Evolutionary conservation across 805 yeast species (phyloP).

Genomic region (Saccharomycopsis microspora): DNA sequence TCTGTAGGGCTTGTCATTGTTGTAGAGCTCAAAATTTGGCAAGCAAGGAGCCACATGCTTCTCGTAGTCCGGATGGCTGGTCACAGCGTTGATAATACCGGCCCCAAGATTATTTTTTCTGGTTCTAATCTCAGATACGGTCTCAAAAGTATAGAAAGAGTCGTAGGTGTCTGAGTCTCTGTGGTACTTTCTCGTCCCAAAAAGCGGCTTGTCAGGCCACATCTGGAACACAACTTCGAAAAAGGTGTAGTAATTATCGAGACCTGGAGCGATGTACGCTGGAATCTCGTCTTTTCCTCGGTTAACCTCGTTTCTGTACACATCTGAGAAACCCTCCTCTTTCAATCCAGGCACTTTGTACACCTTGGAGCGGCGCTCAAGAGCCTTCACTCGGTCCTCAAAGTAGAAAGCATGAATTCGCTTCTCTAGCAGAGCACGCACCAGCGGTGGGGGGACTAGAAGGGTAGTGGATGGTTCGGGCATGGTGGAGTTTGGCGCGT

Average conservation of each 20-base stretch:
- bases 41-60: constrained; percentile 17
- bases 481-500: background rate
- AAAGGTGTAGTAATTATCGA: constrained; percentile 24
- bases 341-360: constrained; percentile 24
- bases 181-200: constrained; percentile 26
- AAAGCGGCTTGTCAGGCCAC: constrained; percentile 22
- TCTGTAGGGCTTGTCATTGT: constrained; percentile 22
- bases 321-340: constrained; percentile 28
- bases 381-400: background rate
- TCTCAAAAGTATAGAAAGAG: constrained; percentile 30
- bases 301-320: constrained; percentile 25
- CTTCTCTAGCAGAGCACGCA: background rate
- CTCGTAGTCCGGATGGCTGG: constrained; percentile 12
- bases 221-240: constrained; percentile 22
- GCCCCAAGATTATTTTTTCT: constrained; percentile 41
- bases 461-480: background rate
- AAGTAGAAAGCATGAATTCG: background rate
- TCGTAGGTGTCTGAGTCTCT: constrained; percentile 26
- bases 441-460: background rate
- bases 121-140: constrained; percentile 30
- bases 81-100: constrained; percentile 37
- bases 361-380: background rate
- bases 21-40: constrained; percentile 22
- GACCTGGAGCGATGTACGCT: constrained; percentile 22
- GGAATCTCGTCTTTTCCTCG: background rate